Conservation (phyloP, 176 grass and related monocot species). For the Chloris gayana region DNA sequence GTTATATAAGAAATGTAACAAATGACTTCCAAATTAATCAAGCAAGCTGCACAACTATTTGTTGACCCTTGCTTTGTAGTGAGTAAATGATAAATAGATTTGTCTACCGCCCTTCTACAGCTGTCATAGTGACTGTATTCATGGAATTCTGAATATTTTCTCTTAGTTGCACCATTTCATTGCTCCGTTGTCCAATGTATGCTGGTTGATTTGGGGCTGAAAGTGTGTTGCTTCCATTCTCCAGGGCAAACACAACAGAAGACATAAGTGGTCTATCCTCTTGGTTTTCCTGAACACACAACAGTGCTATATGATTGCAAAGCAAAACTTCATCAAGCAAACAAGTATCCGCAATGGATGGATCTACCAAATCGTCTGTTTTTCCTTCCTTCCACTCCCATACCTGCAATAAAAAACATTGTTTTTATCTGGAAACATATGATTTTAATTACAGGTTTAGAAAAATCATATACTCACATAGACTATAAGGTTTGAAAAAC, state of each 20-base stretch:
- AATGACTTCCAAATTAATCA: too few relatives aligned
- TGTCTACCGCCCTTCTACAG: too few relatives aligned
- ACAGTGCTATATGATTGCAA: constrained; percentile 45
- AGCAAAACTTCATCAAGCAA: constrained; percentile 31
- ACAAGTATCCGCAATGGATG: constrained; percentile 34
- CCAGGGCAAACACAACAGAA: constrained; percentile 37
- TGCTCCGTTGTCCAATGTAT: background rate
- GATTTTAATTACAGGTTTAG: background rate
- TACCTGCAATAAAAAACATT: constrained; percentile 1
- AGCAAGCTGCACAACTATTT: too few relatives aligned
- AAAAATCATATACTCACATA: constrained; percentile 42
- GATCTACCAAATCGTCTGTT: constrained; percentile 32
- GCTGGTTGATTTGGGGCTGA: background rate
- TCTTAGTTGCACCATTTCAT: background rate
- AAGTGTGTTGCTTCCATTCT: constrained; percentile 31
- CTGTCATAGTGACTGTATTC: background rate
- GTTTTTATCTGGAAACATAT: too few relatives aligned
- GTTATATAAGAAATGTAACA: too few relatives aligned
- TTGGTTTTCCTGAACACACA: constrained; percentile 46
- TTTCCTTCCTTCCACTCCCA: constrained; percentile 55
- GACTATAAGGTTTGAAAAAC: constrained; percentile 36
- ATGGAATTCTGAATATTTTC: background rate
- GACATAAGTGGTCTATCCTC: constrained; percentile 47
- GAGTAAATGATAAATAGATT: too few relatives aligned
- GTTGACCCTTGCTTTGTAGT: too few relatives aligned